phyloP scores from a whole-genome alignment of 2,329 filamentous ascomycete species.

The Paecilomyces sp. region DNA sequence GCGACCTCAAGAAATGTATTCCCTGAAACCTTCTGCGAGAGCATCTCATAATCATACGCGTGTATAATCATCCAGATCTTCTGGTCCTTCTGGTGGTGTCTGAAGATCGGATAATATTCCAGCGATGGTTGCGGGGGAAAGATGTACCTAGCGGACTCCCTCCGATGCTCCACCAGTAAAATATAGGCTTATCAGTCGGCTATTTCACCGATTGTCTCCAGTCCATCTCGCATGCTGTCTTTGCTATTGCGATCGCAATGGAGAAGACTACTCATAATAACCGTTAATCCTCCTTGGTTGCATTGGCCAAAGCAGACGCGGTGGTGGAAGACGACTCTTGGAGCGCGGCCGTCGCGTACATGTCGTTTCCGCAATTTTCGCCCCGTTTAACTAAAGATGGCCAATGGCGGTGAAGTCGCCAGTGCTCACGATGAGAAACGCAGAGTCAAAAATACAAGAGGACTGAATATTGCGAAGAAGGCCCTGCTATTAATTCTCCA shows the following conservation, averaged over 20 bases:
- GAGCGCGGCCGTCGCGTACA: not conserved
- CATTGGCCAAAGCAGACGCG: not conserved
- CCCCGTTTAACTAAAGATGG: not conserved
- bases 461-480: slow-evolving; percentile 8
- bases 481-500: slow-evolving; percentile 30
- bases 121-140: not conserved
- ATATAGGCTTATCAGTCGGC: not conserved
- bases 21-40: not conserved
- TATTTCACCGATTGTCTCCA: not conserved
- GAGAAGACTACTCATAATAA: not conserved
- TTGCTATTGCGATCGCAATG: not conserved
- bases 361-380: not conserved
- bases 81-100: not conserved
- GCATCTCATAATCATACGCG: no score
- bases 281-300: not conserved
- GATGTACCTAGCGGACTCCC: not conserved
- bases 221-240: not conserved
- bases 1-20: not conserved
- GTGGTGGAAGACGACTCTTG: not conserved
- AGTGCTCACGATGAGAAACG: not conserved
- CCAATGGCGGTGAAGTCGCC: not conserved
- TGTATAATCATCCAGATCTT: not conserved
- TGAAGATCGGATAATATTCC: not conserved
- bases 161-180: not conserved
- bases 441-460: not conserved